phyloP scores from a whole-genome alignment of 1,139 yeast species.

The Blastobotrys arbuscula region DNA sequence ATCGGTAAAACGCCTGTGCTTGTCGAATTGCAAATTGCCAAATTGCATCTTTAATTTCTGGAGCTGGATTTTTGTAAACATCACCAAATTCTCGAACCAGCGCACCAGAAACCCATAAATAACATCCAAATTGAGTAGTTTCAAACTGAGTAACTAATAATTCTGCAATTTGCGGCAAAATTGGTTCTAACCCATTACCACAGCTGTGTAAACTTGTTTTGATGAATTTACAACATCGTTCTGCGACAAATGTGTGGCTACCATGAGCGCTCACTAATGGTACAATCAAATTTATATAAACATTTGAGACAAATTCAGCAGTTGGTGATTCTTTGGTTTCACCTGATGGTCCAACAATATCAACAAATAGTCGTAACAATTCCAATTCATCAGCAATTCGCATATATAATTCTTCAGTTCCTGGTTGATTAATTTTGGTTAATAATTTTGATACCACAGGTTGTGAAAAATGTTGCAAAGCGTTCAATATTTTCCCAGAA shows the following conservation, averaged over 20 bases:
- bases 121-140: conserved; percentile 69
- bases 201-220: conserved; percentile 64
- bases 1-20: conserved; percentile 40
- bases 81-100: conserved; percentile 74
- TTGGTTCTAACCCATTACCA: conserved; percentile 55
- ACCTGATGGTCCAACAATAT: conserved; percentile 40
- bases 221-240: conserved; percentile 64
- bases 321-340: conserved; percentile 44
- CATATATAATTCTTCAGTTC: conserved; percentile 39
- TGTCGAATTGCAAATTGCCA: conserved; percentile 49
- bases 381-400: conserved; percentile 73
- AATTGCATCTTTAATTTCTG: conserved; percentile 38
- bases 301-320: conserved; percentile 50
- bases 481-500: conserved; percentile 36
- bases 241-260: conserved; percentile 55
- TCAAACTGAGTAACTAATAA: conserved; percentile 63
- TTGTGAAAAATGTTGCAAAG: conserved; percentile 56
- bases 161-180: conserved; percentile 60
- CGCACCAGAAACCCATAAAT: conserved; percentile 85
- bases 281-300: conserved; percentile 52
- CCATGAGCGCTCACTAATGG: conserved; percentile 51
- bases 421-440: conserved; percentile 24
- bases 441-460: conserved; percentile 55
- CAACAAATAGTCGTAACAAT: conserved; percentile 63
- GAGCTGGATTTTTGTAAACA: conserved; percentile 43